Percentiles rank a stretch among this genome's conserved stretches.
Evolutionary conservation across 2,329 filamentous ascomycete genomes (phyloP).

Genomic region (Pseudogymnoascus sp.): DNA sequence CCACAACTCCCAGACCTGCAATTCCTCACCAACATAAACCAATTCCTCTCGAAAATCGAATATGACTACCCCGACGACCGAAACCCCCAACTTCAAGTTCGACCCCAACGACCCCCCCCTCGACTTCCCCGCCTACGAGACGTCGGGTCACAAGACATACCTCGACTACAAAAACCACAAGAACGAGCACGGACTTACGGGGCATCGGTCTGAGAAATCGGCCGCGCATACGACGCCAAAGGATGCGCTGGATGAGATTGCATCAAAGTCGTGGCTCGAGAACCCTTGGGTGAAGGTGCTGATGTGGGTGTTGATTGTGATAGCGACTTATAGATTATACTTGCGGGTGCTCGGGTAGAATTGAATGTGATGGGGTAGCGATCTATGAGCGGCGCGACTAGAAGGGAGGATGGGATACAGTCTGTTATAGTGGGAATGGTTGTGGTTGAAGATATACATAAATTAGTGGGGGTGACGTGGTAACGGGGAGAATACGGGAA

Average conservation of each 20-base stretch:
- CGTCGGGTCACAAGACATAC: slow-evolving; percentile 1
- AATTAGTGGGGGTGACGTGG: background rate
- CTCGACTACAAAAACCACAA: background rate
- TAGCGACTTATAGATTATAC: slow-evolving; percentile 3
- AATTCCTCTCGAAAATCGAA: background rate
- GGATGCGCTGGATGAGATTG: background rate
- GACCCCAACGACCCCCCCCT: background rate
- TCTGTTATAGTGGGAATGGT: background rate
- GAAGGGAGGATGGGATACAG: background rate
- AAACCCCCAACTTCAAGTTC: background rate
- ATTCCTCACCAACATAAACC: background rate
- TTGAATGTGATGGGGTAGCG: background rate
- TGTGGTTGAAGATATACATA: background rate
- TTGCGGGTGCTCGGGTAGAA: background rate
- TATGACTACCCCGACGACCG: slow-evolving; percentile 3
- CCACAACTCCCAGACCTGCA: background rate
- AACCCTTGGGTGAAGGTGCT: background rate
- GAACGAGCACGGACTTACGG: background rate
- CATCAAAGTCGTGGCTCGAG: background rate
- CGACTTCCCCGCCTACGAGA: slow-evolving; percentile 4
- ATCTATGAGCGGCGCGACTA: background rate
- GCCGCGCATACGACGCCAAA: background rate
- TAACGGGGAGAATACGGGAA: background rate
- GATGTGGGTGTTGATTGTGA: background rate
- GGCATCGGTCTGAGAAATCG: slow-evolving; percentile 1